A percentile compares a stretch with the other conserved stretches of the same genome.
phyloP scores from a whole-genome alignment of 2,329 filamentous ascomycete species.

The Fusarium camptoceras region DNA sequence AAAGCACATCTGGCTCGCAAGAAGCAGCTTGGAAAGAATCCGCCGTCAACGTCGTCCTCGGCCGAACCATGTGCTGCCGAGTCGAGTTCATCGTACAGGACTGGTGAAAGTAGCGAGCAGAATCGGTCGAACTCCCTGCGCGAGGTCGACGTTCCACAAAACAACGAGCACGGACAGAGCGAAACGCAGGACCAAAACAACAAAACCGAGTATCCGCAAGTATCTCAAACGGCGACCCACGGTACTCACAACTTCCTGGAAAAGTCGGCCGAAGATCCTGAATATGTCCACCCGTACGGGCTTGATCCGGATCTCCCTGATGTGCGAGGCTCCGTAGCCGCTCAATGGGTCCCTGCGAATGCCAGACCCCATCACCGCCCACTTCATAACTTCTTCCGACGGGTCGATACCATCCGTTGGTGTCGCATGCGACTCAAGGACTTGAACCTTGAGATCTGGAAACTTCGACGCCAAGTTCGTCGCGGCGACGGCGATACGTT shows the following conservation, averaged over 20 bases:
- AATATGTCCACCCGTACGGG: constrained; percentile 55
- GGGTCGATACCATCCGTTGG: constrained; percentile 96
- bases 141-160: constrained; percentile 16
- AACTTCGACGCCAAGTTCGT: constrained; percentile 80
- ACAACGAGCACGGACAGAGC: background rate
- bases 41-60: constrained; percentile 17
- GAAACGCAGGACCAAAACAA: constrained; percentile 11
- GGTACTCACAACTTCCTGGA: constrained; percentile 28
- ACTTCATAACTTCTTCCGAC: constrained; percentile 79
- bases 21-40: constrained; percentile 57
- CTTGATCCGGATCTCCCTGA: constrained; percentile 53
- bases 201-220: constrained; percentile 28
- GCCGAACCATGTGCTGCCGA: constrained; percentile 19
- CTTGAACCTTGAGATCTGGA: constrained; percentile 58
- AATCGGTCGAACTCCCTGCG: constrained; percentile 2
- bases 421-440: constrained; percentile 67
- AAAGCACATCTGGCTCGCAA: constrained; percentile 77
- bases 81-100: constrained; percentile 28
- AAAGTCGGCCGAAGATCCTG: constrained; percentile 46
- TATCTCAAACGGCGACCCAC: constrained; percentile 12
- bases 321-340: constrained; percentile 67
- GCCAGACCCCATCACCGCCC: constrained; percentile 79
- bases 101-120: constrained; percentile 23
- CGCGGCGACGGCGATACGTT: constrained; percentile 75
- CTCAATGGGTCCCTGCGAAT: constrained; percentile 78